Evolutionary conservation across 2,329 filamentous ascomycete genomes (phyloP).

Genomic region (Colletotrichum orbiculare): DNA sequence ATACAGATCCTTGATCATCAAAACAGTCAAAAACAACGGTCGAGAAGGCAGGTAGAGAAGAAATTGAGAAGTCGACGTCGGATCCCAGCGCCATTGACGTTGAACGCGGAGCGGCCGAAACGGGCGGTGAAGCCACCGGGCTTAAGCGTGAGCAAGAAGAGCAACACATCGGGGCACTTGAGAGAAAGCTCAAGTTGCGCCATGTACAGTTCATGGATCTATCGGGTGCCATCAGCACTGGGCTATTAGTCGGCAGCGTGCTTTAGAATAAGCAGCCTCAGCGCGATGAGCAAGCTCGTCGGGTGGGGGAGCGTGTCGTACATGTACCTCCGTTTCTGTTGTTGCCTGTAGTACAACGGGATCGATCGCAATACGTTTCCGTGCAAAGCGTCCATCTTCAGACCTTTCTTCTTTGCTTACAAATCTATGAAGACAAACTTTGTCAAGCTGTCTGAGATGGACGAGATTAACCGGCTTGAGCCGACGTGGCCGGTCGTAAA

Average conservation of each 20-base stretch:
- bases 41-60: no score
- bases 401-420: slow-evolving; percentile 72
- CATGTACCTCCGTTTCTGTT: slow-evolving; percentile 77
- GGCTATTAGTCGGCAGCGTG: slow-evolving; percentile 52
- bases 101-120: background rate
- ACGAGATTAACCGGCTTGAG: slow-evolving; percentile 52
- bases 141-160: slow-evolving; percentile 38
- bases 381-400: slow-evolving; percentile 74
- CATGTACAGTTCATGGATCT: slow-evolving; percentile 56
- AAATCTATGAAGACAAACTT: slow-evolving; percentile 71
- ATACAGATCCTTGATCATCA: no score
- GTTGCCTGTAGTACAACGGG: slow-evolving; percentile 72
- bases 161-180: slow-evolving; percentile 48
- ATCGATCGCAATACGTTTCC: slow-evolving; percentile 72
- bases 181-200: slow-evolving; percentile 52
- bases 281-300: slow-evolving; percentile 77
- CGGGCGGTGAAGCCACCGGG: background rate
- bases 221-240: slow-evolving; percentile 55
- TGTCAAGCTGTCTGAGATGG: slow-evolving; percentile 50
- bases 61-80: no score
- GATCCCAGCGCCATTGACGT: background rate
- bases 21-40: no score
- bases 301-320: slow-evolving; percentile 75
- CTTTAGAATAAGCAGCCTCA: slow-evolving; percentile 62
- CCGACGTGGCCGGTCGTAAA: slow-evolving; percentile 48